phyloP scores from a whole-genome alignment of 805 yeast species.

The Sugiyamaella chiloensis region DNA sequence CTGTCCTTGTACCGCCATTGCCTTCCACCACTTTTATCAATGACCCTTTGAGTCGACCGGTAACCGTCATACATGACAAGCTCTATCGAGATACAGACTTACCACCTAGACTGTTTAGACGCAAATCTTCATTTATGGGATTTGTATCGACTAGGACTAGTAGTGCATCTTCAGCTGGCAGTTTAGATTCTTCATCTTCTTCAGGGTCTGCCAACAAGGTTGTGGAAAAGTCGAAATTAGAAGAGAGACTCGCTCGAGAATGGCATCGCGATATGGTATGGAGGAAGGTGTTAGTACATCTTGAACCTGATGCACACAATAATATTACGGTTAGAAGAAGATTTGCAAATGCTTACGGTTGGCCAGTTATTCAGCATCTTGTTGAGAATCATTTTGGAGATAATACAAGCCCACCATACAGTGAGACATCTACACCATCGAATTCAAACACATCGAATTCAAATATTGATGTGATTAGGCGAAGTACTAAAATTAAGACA shows the following conservation, averaged over 20 bases:
- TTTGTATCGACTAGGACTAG: background rate
- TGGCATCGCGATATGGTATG: conserved; percentile 84
- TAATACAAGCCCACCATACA: background rate
- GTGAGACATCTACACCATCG: too few relatives aligned
- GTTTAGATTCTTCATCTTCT: conserved; percentile 9
- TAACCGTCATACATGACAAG: conserved; percentile 77
- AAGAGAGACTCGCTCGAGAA: conserved; percentile 80
- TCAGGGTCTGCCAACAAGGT: background rate
- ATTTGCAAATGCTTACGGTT: conserved; percentile 91
- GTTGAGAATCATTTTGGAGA: conserved; percentile 58
- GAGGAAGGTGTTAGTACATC: conserved; percentile 84
- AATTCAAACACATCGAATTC: background rate
- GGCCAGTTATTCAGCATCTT: conserved; percentile 86
- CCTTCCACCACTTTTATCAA: conserved; percentile 66
- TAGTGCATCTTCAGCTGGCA: conserved; percentile 6
- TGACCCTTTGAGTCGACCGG: conserved; percentile 62
- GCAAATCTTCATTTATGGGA: conserved; percentile 7
- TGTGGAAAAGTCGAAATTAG: conserved; percentile 42
- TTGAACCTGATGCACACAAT: conserved; percentile 93
- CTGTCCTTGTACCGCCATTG: conserved; percentile 73
- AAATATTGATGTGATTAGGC: background rate
- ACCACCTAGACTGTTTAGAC: conserved; percentile 49
- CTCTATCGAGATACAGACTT: conserved; percentile 62
- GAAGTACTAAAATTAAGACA: background rate
- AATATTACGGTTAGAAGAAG: conserved; percentile 84